Conservation (phyloP, 1,284 basidiomycete species). For the Cystobasidium pallidum region DNA sequence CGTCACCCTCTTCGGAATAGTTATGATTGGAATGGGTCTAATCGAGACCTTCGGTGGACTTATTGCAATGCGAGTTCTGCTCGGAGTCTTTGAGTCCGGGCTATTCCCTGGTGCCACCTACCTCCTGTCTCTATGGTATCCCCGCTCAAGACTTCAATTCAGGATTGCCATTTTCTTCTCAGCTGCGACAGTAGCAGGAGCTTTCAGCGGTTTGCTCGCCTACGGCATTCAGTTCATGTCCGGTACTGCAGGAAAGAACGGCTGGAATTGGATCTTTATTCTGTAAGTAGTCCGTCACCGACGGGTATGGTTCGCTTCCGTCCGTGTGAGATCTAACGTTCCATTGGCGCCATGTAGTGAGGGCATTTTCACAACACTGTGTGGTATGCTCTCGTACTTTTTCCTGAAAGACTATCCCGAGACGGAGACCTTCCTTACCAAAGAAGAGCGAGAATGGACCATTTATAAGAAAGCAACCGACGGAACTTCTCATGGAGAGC, state of each 20-base stretch:
- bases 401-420: slow-evolving; percentile 64
- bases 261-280: slow-evolving; percentile 63
- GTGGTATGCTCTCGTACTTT: slow-evolving; percentile 43
- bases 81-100: slow-evolving; percentile 53
- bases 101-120: slow-evolving; percentile 45
- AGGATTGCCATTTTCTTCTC: slow-evolving; percentile 71
- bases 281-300: slow-evolving; percentile 13
- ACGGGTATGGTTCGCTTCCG: too few relatives aligned
- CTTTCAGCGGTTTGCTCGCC: slow-evolving; percentile 56
- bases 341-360: slow-evolving; percentile 10
- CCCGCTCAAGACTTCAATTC: slow-evolving; percentile 65
- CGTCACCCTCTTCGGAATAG: slow-evolving; percentile 62
- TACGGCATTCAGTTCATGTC: slow-evolving; percentile 61
- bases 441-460: slow-evolving; percentile 67
- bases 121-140: slow-evolving; percentile 56
- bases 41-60: slow-evolving; percentile 58
- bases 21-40: slow-evolving; percentile 75
- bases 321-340: too few relatives aligned
- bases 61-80: slow-evolving; percentile 49
- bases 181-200: slow-evolving; percentile 51
- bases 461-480: slow-evolving; percentile 66
- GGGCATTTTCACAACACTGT: slow-evolving; percentile 41
- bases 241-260: slow-evolving; percentile 58
- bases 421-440: slow-evolving; percentile 73
- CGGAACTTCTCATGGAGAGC: slow-evolving; percentile 46